phyloP scores from a whole-genome alignment of 176 grass and related monocot species.

The Bothriochloa decipiens region DNA sequence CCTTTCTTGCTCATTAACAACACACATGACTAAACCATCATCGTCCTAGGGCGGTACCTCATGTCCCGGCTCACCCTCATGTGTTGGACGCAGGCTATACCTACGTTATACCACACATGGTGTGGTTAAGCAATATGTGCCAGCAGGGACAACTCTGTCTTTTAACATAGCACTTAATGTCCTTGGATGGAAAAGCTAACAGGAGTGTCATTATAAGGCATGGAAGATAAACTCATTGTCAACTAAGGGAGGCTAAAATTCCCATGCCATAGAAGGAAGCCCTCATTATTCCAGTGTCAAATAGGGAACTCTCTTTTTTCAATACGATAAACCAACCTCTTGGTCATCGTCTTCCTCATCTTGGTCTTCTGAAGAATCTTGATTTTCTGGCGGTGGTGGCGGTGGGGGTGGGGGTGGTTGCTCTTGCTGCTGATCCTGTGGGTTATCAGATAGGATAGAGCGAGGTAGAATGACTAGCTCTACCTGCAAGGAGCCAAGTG shows the following conservation, averaged over 20 bases:
- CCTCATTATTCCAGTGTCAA: background rate
- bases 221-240: background rate
- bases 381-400: slow-evolving; percentile 86
- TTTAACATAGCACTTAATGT: background rate
- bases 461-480: slow-evolving; percentile 97
- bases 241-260: background rate
- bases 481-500: slow-evolving; percentile 60
- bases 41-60: background rate
- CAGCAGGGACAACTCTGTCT: background rate
- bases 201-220: background rate
- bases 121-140: background rate
- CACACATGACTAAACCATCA: background rate
- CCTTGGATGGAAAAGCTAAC: background rate
- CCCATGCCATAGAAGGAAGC: background rate
- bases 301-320: slow-evolving; percentile 3
- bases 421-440: slow-evolving; percentile 90
- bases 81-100: too few species aligned
- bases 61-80: too few species aligned
- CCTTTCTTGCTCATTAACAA: background rate
- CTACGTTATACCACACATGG: background rate
- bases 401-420: slow-evolving; percentile 82
- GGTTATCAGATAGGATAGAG: slow-evolving; percentile 86
- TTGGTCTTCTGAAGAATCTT: slow-evolving; percentile 90
- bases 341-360: slow-evolving; percentile 88
- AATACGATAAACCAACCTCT: slow-evolving; percentile 72